Conservation (phyloP, 2,329 filamentous ascomycete genomes). For the Dothistroma septosporum region DNA sequence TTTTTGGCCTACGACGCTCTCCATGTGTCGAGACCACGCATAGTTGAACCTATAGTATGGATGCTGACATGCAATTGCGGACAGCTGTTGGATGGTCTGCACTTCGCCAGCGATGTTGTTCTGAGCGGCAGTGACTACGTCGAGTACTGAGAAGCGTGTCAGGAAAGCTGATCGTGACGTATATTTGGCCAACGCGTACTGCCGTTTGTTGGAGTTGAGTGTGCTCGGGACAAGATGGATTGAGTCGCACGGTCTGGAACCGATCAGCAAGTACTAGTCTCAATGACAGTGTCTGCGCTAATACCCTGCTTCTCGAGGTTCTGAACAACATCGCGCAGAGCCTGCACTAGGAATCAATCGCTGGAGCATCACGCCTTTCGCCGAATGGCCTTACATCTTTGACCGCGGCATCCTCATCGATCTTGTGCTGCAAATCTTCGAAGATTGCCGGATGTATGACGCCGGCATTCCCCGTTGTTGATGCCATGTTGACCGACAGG, state of each 20-base stretch:
- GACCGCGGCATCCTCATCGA: constrained; percentile 79
- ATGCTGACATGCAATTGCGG: constrained; percentile 70
- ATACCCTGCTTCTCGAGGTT: constrained; percentile 62
- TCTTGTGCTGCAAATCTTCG: constrained; percentile 77
- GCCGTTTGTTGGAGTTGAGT: constrained; percentile 71
- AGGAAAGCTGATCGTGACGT: not conserved
- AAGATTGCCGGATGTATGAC: constrained; percentile 58
- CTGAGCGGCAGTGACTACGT: constrained; percentile 66
- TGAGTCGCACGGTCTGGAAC: constrained; percentile 66
- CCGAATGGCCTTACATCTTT: constrained; percentile 58
- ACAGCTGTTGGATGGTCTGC: constrained; percentile 65
- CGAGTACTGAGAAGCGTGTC: constrained; percentile 51
- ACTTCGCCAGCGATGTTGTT: constrained; percentile 67
- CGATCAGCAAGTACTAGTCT: not conserved
- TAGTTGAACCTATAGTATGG: constrained; percentile 98
- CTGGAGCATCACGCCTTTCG: not conserved
- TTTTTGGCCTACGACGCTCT: constrained; percentile 64
- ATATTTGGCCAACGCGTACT: constrained; percentile 45
- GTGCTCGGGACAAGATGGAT: constrained; percentile 79
- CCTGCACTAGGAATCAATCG: constrained; percentile 38
- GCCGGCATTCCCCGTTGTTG: constrained; percentile 32
- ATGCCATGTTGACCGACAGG: constrained; percentile 9
- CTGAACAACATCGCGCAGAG: constrained; percentile 76
- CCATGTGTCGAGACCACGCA: constrained; percentile 78
- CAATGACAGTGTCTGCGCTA: not conserved